Evolutionary conservation across 768 basidiomycete genomes (phyloP), one percentile per base, ranked within the genome.

Genomic region (Suillus tomentosus): DNA sequence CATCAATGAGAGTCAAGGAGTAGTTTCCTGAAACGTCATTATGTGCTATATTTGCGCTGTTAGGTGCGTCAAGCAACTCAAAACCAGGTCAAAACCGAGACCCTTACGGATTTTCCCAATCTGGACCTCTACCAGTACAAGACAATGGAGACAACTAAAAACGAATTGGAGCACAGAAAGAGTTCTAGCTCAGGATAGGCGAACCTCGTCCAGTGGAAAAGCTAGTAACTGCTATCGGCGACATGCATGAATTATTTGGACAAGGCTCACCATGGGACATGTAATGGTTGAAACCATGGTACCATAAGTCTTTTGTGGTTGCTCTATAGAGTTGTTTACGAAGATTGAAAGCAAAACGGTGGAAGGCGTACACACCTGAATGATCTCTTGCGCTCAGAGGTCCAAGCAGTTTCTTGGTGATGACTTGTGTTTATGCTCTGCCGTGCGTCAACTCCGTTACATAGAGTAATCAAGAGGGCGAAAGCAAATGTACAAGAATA

Each of bases 21-120:
- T 90, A 97, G 76, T 98, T 97, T 48, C 96, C 95, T 31, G 92
- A 88, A 65, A 99, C 95, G 71, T 99, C 96, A 72, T 99, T 99
- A 37, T 87, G 77, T 2, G 87, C 92, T 67, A 87, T 81, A 68
- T 98, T 94, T 57, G 83, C 79, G 31, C 89, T 87, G 50, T 65
- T 57, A 64, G 54, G 61, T 50, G 31, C 67, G 71, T 63, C 57
- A 58, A 58, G 57, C 27, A 65, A 65, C 45, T 55, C 55, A 42
- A 45, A 63, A 65, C 58, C 40, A 39, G 15, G 11, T 58, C 63
- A 61, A 22, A 42, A 50, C 24, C 19, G 61, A 40, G 36, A 54
- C 62, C 66, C 92, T 71, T 77, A 95, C 93, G 89, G 89, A 70
- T 90, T 84, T 51, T 81, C 80, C 89, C 90, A 93, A 70, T 94